Conservation (phyloP, 805 yeast genomes). For the Yamadazyma endophytica region DNA sequence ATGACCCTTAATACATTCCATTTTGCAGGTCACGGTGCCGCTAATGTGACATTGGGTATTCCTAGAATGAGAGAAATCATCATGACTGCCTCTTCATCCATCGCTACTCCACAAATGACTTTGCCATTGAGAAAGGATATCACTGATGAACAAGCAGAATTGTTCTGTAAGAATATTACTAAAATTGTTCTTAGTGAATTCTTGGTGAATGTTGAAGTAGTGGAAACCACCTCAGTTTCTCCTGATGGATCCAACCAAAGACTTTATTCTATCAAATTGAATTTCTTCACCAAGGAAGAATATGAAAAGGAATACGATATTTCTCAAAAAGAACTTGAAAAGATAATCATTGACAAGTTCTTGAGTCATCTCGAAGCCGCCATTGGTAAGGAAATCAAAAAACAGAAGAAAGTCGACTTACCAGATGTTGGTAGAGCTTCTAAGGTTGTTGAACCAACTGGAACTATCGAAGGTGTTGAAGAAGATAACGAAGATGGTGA, state of each 20-base stretch:
- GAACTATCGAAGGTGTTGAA: conserved; percentile 7
- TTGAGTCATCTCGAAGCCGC: conserved; percentile 66
- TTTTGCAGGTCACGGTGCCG: conserved; percentile 99
- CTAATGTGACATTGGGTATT: conserved; percentile 97
- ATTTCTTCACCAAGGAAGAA: conserved; percentile 71
- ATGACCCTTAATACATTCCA: conserved; percentile 97
- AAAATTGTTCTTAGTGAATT: conserved; percentile 83
- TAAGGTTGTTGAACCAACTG: conserved; percentile 33
- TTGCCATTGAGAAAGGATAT: conserved; percentile 81
- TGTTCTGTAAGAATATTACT: conserved; percentile 87
- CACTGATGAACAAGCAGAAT: conserved; percentile 80
- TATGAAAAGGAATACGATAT: conserved; percentile 89
- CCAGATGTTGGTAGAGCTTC: conserved; percentile 72
- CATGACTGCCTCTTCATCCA: conserved; percentile 95
- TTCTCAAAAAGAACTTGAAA: conserved; percentile 70
- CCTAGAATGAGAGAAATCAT: conserved; percentile 99
- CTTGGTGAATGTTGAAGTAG: conserved; percentile 76
- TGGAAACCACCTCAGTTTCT: conserved; percentile 78
- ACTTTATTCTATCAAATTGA: conserved; percentile 69
- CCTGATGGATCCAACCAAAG: conserved; percentile 50
- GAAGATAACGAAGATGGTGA: conserved; percentile 46
- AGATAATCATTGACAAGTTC: conserved; percentile 61
- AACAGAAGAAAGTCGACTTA: conserved; percentile 62
- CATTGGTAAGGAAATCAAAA: conserved; percentile 75
- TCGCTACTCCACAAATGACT: conserved; percentile 99